Percentiles rank a stretch among this genome's conserved stretches.
phyloP scores from a whole-genome alignment of 202 grass and related monocot species.

The Thinopyrum obtusiflorum region DNA sequence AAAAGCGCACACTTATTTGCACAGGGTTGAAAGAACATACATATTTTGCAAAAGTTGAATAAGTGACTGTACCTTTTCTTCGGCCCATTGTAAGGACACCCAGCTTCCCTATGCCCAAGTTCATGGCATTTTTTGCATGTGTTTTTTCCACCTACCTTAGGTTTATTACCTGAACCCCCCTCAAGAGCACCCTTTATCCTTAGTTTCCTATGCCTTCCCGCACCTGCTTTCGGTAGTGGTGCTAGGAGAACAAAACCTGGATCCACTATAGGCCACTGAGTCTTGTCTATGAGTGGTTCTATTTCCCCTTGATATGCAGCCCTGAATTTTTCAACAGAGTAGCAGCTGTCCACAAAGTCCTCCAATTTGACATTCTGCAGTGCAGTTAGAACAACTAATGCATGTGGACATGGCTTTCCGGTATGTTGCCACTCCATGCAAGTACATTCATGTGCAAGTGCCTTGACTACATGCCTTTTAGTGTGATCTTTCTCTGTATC shows the following conservation, averaged over 20 bases:
- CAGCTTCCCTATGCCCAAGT: not conserved
- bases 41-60: not conserved
- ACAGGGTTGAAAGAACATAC: not conserved
- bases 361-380: not conserved
- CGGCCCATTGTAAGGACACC: not conserved
- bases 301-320: not conserved
- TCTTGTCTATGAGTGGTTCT: not conserved
- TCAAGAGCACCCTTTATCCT: not conserved
- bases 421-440: not conserved
- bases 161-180: not conserved
- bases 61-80: not conserved
- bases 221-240: not conserved
- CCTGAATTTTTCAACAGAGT: not conserved
- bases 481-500: not conserved
- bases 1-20: not conserved
- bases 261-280: not conserved
- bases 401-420: not conserved
- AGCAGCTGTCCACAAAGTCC: not conserved
- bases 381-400: not conserved
- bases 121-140: not conserved
- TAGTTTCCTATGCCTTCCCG: not conserved
- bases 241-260: not conserved
- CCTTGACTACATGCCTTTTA: not conserved
- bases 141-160: not conserved
- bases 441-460: not conserved